These are phyloP conservation scores for Rhodomyrtus tomentosa DNA, from an alignment of 345 rosid species.

Conservation along the genomic window DNA sequence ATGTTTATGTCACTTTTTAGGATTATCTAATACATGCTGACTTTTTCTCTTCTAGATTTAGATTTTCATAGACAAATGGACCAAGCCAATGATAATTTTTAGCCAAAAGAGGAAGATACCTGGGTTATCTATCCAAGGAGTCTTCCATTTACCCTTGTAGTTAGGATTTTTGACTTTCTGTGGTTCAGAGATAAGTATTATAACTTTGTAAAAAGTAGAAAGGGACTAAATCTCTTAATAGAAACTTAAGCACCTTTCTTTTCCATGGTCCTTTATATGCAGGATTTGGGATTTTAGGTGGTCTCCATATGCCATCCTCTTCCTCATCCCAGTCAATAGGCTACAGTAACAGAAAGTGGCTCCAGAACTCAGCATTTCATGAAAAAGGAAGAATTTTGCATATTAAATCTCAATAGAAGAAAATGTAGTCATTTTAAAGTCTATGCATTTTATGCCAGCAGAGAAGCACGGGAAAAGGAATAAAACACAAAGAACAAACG, in stretches of 20 bases:
- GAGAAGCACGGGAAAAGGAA: neutral
- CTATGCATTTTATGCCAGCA: neutral
- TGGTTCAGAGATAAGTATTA: neutral
- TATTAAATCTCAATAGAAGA: neutral
- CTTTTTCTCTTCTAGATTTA: neutral
- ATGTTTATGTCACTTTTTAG: neutral
- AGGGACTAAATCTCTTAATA: neutral
- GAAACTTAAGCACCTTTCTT: conserved; percentile 32
- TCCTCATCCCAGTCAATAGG: conserved; percentile 77
- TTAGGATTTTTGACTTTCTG: conserved; percentile 94
- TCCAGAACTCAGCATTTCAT: neutral
- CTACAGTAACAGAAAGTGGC: conserved; percentile 13
- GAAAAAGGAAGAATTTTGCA: neutral
- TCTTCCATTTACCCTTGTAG: conserved; percentile 91
- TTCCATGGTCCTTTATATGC: conserved; percentile 76
- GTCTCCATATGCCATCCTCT: conserved; percentile 59
- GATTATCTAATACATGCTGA: neutral
- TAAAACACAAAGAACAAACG: neutral
- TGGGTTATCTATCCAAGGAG: conserved; percentile 87
- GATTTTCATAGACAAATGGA: neutral
- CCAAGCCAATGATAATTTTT: neutral
- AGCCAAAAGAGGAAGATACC: conserved; percentile 21
- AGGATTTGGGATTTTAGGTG: conserved; percentile 63
- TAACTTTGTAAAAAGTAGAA: neutral
- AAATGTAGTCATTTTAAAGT: neutral